Evolutionary conservation across 306 rosid species (phyloP).

Genomic region (Lagenaria siceraria): DNA sequence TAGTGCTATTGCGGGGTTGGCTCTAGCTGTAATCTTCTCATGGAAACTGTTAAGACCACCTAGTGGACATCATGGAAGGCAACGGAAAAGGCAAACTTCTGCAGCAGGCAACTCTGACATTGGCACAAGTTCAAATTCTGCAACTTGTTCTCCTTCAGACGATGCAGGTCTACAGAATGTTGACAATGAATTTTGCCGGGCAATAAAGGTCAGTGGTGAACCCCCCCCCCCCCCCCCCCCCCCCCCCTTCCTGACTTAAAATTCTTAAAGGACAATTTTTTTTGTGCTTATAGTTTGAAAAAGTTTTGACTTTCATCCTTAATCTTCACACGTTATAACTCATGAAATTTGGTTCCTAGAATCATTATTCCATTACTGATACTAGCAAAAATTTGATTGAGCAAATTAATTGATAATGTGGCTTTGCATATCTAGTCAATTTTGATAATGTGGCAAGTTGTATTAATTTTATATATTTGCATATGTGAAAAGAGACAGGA

Average conservation of each 20-base stretch:
- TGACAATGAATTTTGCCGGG: slow-evolving; percentile 65
- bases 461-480: neutral
- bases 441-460: neutral
- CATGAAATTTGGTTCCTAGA: neutral
- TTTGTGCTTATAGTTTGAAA: neutral
- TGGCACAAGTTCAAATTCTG: slow-evolving; percentile 31
- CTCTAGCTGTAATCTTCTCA: slow-evolving; percentile 70
- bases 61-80: slow-evolving; percentile 47
- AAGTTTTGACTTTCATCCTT: neutral
- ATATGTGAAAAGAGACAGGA: neutral
- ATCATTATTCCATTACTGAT: neutral
- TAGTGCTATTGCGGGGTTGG: slow-evolving; percentile 87
- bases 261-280: neutral
- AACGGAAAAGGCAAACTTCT: slow-evolving; percentile 58
- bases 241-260: no score
- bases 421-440: neutral
- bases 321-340: neutral
- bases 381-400: neutral
- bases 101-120: slow-evolving; percentile 47
- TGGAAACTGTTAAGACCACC: slow-evolving; percentile 88
- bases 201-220: slow-evolving; percentile 40
- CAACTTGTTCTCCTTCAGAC: slow-evolving; percentile 31
- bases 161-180: slow-evolving; percentile 60
- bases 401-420: neutral
- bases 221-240: no score